Base-by-base conservation (phyloP, 139 green algal species). In the Coelastrella sp. region DNA sequence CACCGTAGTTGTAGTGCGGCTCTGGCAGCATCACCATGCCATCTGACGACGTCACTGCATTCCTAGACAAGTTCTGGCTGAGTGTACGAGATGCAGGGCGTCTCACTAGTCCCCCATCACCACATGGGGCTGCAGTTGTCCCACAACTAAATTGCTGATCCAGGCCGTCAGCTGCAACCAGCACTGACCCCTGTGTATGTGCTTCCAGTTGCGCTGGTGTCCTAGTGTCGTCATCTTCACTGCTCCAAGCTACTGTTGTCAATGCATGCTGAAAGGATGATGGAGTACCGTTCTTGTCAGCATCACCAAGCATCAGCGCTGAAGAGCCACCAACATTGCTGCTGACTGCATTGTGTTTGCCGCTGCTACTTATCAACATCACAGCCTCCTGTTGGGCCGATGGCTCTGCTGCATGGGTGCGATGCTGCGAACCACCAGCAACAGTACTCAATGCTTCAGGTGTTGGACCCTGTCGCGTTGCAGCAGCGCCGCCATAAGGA, bases 241-340 rank as follows among this genome's bases (percentile, higher is more conserved):
- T 76, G 35, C 34, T 76, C 35, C 67, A 30, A 17, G 23, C 21
- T 30, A 66, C 15, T 76, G 67, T 17, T 76, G 67, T 25, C 34
- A 6, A 21, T 40, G 17, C 2, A 35, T 57, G 67, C 67, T 51
- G 69, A n/a, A n/a, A n/a, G n/a, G n/a, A n/a, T n/a, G n/a, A n/a
- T n/a, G n/a, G n/a, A n/a, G n/a, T n/a, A n/a, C n/a, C n/a, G n/a
- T n/a, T n/a, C n/a, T n/a, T n/a, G n/a, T n/a, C n/a, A n/a, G n/a
- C n/a, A n/a, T n/a, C n/a, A n/a, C 74, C 69, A 48, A 68, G 68
- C 74, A 66, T 82, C 74, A 9, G 48, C 50, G 45, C 45, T 53
- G 45, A 67, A 1, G 6, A 25, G 41, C 73, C 48, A 50, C 50
- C 41, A 37, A 8, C 32, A 5, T 50, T 41, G 32, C 9, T 37